Evolutionary conservation across 352 stramenopile species (phyloP), one percentile per base, ranked within the genome.

Genomic region (Albugo laibachii): DNA sequence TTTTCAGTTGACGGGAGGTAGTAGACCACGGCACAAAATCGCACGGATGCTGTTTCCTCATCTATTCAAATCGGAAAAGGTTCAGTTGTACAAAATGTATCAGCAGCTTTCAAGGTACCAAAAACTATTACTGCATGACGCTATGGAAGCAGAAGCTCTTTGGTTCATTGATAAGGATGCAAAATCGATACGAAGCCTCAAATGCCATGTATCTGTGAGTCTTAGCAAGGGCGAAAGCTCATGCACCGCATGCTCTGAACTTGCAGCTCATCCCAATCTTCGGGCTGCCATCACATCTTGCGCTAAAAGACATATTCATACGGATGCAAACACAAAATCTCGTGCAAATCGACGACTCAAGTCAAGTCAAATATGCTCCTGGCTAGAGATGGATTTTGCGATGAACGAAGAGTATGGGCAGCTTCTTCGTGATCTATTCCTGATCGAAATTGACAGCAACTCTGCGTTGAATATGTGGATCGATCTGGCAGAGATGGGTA

Each of bases 111-210:
- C 46, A 1, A 39, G 19, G 5, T 55, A 62, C 5, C 49, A 83
- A 55, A 82, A 82, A 27, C 16, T 80, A 1, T 45, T 79, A 34
- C 50, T 88, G 13, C 72, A 82, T n/a, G 76, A 88, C 41, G 70
- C 72, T 5, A 65, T 85, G 20, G 68, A 85, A 45, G 59, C 61
- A 1, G 76, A 88, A 41, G 66, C 70, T 2, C 52, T 80, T 14
- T 88, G 76, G 76, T 84, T 82, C 41, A 61, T 88, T 18, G 76
- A 88, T 49, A 83, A 80, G 45, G 76, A 88, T 47, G 76, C 65
- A 3, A 64, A 60, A 38, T 73, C 61, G 0, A 66, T 88, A 2
- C 70, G 76, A 1, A 85, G 73, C 51, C 54, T 88, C 20, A 61
- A 82, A 47, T 88, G 76, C 31, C 56, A 63, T 11, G 72, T 66